Percentiles rank a stretch among this genome's conserved stretches.
Evolutionary conservation across 768 basidiomycete species (phyloP).

Genomic region (Leccinellum albellum): DNA sequence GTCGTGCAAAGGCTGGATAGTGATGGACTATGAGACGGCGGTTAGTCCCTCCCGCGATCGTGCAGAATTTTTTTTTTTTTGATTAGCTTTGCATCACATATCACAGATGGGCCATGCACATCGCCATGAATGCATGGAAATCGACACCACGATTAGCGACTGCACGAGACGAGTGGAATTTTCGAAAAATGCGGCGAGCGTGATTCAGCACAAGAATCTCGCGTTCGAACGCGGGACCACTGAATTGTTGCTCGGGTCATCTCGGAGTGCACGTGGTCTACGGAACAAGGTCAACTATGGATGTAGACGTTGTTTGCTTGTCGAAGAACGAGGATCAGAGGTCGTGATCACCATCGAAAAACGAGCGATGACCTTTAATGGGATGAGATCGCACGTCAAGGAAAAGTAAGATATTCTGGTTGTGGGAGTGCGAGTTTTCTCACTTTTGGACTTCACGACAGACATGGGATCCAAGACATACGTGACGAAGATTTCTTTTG

Average conservation of each 20-base stretch:
- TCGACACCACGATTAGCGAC: constrained; percentile 30
- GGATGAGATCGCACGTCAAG: constrained; percentile 59
- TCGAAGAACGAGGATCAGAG: background rate
- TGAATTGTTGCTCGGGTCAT: constrained; percentile 17
- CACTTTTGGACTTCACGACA: constrained; percentile 19
- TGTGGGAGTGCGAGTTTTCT: background rate
- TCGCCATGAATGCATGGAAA: constrained; percentile 53
- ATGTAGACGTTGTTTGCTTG: constrained; percentile 49
- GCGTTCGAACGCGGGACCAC: constrained; percentile 25
- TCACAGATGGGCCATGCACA: constrained; percentile 61
- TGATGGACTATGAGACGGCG: constrained; percentile 45
- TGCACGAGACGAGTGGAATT: background rate
- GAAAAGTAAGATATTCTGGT: constrained; percentile 41
- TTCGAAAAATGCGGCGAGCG: background rate
- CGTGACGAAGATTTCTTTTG: constrained; percentile 55
- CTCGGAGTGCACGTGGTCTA: constrained; percentile 21
- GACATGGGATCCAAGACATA: constrained; percentile 46
- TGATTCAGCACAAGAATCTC: background rate
- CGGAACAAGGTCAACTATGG: constrained; percentile 41
- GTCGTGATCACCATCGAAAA: background rate
- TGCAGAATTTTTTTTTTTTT: background rate
- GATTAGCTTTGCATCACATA: background rate
- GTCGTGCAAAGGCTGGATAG: constrained; percentile 46
- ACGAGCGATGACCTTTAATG: constrained; percentile 48
- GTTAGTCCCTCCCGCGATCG: constrained; percentile 31